A percentile compares a stretch with the other conserved stretches of the same genome.
Evolutionary conservation across 1,139 yeast genomes (phyloP).

Genomic region (Geotrichum europaeum): DNA sequence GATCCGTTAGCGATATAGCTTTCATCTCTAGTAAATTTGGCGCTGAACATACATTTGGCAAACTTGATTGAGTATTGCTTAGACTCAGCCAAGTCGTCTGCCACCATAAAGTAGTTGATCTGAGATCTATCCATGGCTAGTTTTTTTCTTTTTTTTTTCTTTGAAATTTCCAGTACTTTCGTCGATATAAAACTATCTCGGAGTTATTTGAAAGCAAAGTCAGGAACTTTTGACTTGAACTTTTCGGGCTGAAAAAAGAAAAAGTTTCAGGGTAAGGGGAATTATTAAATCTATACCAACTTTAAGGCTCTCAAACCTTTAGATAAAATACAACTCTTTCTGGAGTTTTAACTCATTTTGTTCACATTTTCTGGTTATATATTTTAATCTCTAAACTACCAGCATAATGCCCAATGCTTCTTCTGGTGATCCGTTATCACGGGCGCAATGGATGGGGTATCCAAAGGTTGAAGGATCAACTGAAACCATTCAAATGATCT

Average conservation of each 20-base stretch:
- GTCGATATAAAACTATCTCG: neutral
- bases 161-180: neutral
- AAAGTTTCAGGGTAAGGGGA: neutral
- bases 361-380: too few species aligned
- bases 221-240: neutral
- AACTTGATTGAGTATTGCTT: constrained; percentile 14
- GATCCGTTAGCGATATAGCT: constrained; percentile 9
- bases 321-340: too few species aligned
- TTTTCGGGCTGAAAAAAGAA: neutral
- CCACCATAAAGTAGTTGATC: constrained; percentile 24
- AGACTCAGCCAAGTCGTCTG: constrained; percentile 11
- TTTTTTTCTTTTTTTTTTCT: neutral
- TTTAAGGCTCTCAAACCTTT: too few species aligned
- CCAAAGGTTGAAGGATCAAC: constrained; percentile 31
- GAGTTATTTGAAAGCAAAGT: neutral
- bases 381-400: neutral
- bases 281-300: too few species aligned
- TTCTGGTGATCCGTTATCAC: neutral
- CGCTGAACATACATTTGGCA: constrained; percentile 7
- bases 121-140: constrained; percentile 16
- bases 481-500: constrained; percentile 30
- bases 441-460: constrained; percentile 30
- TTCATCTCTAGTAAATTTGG: neutral
- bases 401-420: neutral
- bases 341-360: too few species aligned